Evolutionary conservation across 345 rosid species (phyloP).

Genomic region (Anastatica hierochuntica): DNA sequence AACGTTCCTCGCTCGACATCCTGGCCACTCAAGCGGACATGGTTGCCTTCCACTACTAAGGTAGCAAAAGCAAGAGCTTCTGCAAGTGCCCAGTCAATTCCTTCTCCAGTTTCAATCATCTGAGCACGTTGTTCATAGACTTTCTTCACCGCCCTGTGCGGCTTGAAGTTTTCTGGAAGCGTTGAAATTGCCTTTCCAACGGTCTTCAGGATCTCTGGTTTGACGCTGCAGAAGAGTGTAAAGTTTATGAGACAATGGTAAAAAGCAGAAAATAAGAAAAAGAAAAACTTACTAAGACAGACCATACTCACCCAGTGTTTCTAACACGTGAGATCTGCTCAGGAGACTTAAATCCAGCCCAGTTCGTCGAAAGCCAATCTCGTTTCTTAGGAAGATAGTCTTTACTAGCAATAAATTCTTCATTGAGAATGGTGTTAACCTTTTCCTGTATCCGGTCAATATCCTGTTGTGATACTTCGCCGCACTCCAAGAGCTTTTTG

Average conservation of each 20-base stretch:
- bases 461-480: slow-evolving; percentile 49
- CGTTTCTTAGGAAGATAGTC: slow-evolving; percentile 58
- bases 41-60: slow-evolving; percentile 74
- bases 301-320: slow-evolving; percentile 54
- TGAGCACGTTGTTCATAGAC: slow-evolving; percentile 67
- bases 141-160: slow-evolving; percentile 70
- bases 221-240: slow-evolving; percentile 41
- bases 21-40: slow-evolving; percentile 83
- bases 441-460: slow-evolving; percentile 46
- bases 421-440: slow-evolving; percentile 57
- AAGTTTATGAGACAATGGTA: background rate
- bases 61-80: slow-evolving; percentile 83
- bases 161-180: slow-evolving; percentile 62
- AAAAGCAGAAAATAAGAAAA: background rate
- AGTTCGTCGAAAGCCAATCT: slow-evolving; percentile 80
- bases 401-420: slow-evolving; percentile 63
- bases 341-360: slow-evolving; percentile 77
- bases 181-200: slow-evolving; percentile 66
- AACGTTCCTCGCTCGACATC: slow-evolving; percentile 91
- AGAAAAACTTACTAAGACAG: background rate
- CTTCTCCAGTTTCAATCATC: slow-evolving; percentile 75
- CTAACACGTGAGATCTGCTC: slow-evolving; percentile 69
- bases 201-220: slow-evolving; percentile 74
- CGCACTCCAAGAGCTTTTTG: slow-evolving; percentile 54
- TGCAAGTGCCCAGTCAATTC: slow-evolving; percentile 80